Evolutionary conservation across 2,329 filamentous ascomycete species (phyloP), one percentile per base, ranked within the genome.

Genomic region (Penicillium sp.): DNA sequence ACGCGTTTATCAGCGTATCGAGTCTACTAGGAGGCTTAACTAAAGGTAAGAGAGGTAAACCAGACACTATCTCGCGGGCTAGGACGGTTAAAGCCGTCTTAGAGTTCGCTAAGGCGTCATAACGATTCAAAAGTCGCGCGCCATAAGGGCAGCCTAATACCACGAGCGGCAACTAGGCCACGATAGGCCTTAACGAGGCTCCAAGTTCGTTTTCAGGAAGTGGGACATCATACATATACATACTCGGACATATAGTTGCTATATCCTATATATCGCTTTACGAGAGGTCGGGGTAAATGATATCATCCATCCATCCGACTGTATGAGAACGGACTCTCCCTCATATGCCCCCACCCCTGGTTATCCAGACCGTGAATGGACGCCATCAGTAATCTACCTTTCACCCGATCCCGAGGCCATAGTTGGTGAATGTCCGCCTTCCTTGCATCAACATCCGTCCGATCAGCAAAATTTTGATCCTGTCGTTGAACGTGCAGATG

Each of bases 151-250:
- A 47, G 44, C 44, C 34, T 38, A 38, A 38, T 8, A 47, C 8
- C 3, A 13, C 11, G 23, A 47, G 9, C 19, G 44, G 45, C 45
- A 39, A n/a, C 35, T 34, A 6, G 57, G 54, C 54, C 57, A 56
- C 19, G 38, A 26, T 3, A 59, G 53, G 57, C 53, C 57, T 9
- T 52, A 53, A 59, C 53, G 50, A 56, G 58, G 56, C 58, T 60
- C 47, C 30, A 58, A 55, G 45, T 56, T 60, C 36, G 5, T 57
- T 23, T 51, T 30, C 32, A 49, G 47, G 29, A 53, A 55, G 35
- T 51, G 39, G 46, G 9, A 36, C 16, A 51, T n/a, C 42, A 35
- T 47, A 55, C 7, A 34, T 52, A 43, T 36, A 41, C 36, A 40
- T 54, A 30, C 10, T 16, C 13, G 30, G 51, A 47, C 49, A 53